Evolutionary conservation across 2,329 filamentous ascomycete genomes (phyloP), one percentile per base, ranked within the genome.

Genomic region (Neophaeococcomyces mojaviensis): DNA sequence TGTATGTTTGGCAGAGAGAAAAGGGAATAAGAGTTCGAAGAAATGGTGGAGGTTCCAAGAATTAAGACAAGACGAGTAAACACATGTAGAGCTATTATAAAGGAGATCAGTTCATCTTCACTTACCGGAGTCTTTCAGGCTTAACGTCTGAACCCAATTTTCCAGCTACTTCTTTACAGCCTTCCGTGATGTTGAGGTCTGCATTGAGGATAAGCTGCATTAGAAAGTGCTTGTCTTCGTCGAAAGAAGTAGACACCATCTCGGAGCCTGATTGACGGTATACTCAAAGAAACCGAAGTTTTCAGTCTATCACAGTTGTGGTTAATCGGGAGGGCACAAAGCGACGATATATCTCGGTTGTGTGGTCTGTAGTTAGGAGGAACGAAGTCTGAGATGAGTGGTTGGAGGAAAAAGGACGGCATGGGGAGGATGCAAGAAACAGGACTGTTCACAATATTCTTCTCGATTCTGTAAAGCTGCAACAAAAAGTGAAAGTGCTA

Each of bases 221-320:
- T 9, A 43, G 46, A 38, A 48, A 43, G 31, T 37, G 39, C 24
- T 43, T 42, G 31, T 48, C 39, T 33, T 46, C 43, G 16, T 41
- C 31, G 28, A 18, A 41, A 4, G 28, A 33, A n/a, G 36, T 34
- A 18, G 44, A 32, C 15, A n/a, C 40, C 30, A 19, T 38, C 36
- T 8, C n/a, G 36, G n/a, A 19, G 7, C 4, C 20, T 6, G 36
- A 18, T 16, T 16, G 9, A 8, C 9, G 34, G 9, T 8, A 16
- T 10, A 18, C 9, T 8, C 16, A 9, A 9, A 9, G 16, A 36
- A 16, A 36, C 10, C 34, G n/a, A n/a, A n/a, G n/a, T n/a, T n/a
- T n/a, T n/a, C n/a, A n/a, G n/a, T n/a, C n/a, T n/a, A n/a, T n/a
- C n/a, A n/a, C n/a, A n/a, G n/a, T n/a, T n/a, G n/a, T n/a, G n/a